Evolutionary conservation across 352 stramenopile species (phyloP).

Genomic region (Pythium phragmiticola): DNA sequence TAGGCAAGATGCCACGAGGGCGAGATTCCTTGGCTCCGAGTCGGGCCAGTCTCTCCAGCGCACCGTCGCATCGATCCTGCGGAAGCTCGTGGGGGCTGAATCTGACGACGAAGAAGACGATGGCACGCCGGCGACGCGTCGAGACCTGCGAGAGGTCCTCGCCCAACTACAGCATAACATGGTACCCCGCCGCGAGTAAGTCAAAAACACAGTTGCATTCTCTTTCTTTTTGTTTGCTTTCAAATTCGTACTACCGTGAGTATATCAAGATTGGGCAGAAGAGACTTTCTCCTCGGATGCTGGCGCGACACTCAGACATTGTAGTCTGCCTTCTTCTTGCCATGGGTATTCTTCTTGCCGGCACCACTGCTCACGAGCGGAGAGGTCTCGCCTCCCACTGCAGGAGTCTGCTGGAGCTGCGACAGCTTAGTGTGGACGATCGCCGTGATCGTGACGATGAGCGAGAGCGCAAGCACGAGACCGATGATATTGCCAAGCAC

Average conservation of each 20-base stretch:
- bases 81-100: slow-evolving; percentile 26
- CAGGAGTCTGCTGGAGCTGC: slow-evolving; percentile 18
- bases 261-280: background rate
- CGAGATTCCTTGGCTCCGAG: background rate
- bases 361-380: slow-evolving; percentile 37
- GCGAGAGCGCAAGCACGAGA: slow-evolving; percentile 50
- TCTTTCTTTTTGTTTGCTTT: background rate
- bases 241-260: background rate
- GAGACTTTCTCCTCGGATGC: background rate
- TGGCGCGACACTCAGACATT: slow-evolving; percentile 19
- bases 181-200: slow-evolving; percentile 8
- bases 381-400: slow-evolving; percentile 35
- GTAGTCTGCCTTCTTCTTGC: slow-evolving; percentile 20
- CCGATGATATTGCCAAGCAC: slow-evolving; percentile 74
- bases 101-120: slow-evolving; percentile 15
- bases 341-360: slow-evolving; percentile 2
- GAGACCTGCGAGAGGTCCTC: slow-evolving; percentile 44
- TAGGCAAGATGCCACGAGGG: slow-evolving; percentile 8
- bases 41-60: slow-evolving; percentile 25
- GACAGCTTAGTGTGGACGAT: slow-evolving; percentile 56
- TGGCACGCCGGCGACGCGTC: background rate
- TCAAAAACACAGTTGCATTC: background rate
- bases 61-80: slow-evolving; percentile 34
- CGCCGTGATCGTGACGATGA: slow-evolving; percentile 41
- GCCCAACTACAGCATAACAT: slow-evolving; percentile 42